These are phyloP conservation scores for Vitis hybrid DNA, from an alignment of 177 flowering plant genomes.

Conservation along the genomic window DNA sequence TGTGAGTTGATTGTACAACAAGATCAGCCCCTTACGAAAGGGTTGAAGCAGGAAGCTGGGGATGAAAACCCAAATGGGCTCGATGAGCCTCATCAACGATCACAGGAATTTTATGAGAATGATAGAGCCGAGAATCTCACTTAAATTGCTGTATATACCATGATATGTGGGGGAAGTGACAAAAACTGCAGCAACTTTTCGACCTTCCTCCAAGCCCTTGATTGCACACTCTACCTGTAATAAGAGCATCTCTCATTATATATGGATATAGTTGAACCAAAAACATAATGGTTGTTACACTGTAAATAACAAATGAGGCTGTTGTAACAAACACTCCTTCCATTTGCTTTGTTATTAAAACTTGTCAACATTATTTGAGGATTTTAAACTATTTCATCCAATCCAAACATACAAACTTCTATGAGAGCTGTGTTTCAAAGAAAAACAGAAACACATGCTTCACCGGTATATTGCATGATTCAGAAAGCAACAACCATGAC, in stretches of 20 bases:
- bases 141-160: constrained; percentile 68
- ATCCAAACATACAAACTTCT: no score
- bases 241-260: not conserved
- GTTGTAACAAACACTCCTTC: no score
- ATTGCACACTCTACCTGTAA: constrained; percentile 62
- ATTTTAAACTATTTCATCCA: no score
- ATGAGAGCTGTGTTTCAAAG: no score
- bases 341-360: no score
- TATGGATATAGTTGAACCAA: not conserved
- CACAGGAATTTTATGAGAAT: constrained; percentile 56
- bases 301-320: no score
- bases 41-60: constrained; percentile 57
- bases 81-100: constrained; percentile 92
- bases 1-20: constrained; percentile 80
- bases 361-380: no score
- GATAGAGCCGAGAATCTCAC: constrained; percentile 54
- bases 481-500: not conserved
- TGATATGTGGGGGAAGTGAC: constrained; percentile 81
- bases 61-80: constrained; percentile 80
- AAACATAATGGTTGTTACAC: no score
- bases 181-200: constrained; percentile 64
- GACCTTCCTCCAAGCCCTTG: constrained; percentile 47
- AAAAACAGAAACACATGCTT: no score
- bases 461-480: no score
- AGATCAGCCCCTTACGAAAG: constrained; percentile 79